phyloP scores from a whole-genome alignment of 208 protist species.

The Wallacemonas sp. region DNA sequence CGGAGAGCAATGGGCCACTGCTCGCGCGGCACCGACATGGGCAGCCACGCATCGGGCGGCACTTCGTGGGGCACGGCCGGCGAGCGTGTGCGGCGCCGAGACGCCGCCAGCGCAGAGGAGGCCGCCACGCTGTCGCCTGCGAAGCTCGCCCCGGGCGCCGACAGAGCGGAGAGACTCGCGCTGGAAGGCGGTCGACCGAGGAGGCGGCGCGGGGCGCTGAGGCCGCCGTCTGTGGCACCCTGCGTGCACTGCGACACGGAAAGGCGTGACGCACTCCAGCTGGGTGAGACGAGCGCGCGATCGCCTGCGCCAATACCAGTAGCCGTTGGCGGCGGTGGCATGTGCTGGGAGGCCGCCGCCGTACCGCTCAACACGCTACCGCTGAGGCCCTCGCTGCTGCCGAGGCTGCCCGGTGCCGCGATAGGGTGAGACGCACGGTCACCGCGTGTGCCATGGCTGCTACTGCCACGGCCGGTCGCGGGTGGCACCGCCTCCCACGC shows the following conservation, averaged over 20 bases:
- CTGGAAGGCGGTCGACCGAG: neutral
- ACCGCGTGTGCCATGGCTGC: neutral
- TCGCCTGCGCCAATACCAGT: neutral
- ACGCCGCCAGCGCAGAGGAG: neutral
- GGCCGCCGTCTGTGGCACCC: neutral
- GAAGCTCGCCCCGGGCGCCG: neutral
- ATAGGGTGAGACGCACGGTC: neutral
- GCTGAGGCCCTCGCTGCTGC: constrained; percentile 4
- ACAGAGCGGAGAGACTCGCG: constrained; percentile 5
- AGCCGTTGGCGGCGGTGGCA: no score
- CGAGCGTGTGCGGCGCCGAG: neutral
- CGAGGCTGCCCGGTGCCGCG: neutral
- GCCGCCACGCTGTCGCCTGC: neutral
- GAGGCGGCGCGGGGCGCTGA: neutral
- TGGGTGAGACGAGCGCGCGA: neutral
- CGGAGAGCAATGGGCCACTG: constrained; percentile 49
- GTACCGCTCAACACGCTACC: neutral
- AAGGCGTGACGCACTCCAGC: neutral
- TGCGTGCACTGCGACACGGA: constrained; percentile 7
- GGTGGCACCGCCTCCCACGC: no score
- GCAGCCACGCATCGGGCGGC: constrained; percentile 46
- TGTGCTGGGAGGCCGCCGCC: no score
- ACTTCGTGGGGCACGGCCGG: constrained; percentile 8
- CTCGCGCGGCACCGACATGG: constrained; percentile 46
- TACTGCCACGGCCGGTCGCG: neutral